Base-by-base conservation (phyloP, 345 rosid genomes). In the Rhizophora apiculata region DNA sequence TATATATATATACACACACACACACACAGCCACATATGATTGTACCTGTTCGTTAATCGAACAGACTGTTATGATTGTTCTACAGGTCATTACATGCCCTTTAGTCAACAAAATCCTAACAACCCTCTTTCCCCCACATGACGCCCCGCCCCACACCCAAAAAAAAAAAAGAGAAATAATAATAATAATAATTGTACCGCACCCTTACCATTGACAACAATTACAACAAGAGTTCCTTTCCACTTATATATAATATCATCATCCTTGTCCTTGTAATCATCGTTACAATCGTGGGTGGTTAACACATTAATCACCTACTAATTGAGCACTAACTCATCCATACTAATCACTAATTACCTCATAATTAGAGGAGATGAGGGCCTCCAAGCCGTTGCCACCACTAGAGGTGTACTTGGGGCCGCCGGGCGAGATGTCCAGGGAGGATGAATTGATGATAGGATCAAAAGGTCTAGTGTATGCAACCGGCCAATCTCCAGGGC, bases 21-120 rank as follows among this genome's bases (percentile, higher is more conserved):
- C 36, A 34, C 13, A 76, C 70, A 68, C 73, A 80, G 79, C 69
- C 62, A 36, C 30, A 24, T 21, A 65, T 13, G 77, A 29, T 53
- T 74, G 75, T 74, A 77, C 88, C 30, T 73, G 75, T 74, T 77
- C 89, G 81, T 75, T 84, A 83, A 78, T 81, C 86, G 68, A 80
- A 80, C 83, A 76, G 85, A 81, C 88, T 82, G 89, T 84, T 89
- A 83, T 86, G 88, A 86, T 89, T 85, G 80, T 88, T 84, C 89
- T 69, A 77, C 81, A 72, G 67, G 58, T 22, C 62, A 36, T 55
- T 55, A 55, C 53, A 60, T 63, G 30, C 63, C 68, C 72, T 74
- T 64, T 65, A 78, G 92, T 89, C 94, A 89, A 92, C 96, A 81
- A 79, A 72, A 88, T 86, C 90, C 87, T 80, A 86, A 86, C 93